Evolutionary conservation across 2,329 filamentous ascomycete species (phyloP).

Genomic region (Fusarium metavorans): DNA sequence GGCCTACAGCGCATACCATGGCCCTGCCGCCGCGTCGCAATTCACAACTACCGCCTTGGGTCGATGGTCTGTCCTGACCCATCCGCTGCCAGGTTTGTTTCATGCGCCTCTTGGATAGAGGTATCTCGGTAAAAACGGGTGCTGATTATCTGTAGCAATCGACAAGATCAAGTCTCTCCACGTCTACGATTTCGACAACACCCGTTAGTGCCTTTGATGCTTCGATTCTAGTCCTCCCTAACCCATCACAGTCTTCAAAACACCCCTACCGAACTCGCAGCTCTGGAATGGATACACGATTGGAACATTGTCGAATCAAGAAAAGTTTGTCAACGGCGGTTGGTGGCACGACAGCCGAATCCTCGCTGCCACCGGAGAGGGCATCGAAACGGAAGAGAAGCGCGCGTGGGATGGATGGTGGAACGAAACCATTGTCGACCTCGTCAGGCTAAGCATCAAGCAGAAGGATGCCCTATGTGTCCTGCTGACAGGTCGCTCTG

Average conservation of each 20-base stretch:
- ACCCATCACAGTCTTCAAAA: slow-evolving; percentile 79
- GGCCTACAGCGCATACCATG: slow-evolving; percentile 54
- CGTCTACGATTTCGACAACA: slow-evolving; percentile 99
- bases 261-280: slow-evolving; percentile 87
- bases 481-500: slow-evolving; percentile 86
- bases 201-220: slow-evolving; percentile 65
- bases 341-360: slow-evolving; percentile 98
- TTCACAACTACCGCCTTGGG: slow-evolving; percentile 79
- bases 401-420: slow-evolving; percentile 94
- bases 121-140: slow-evolving; percentile 18
- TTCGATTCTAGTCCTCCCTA: neutral
- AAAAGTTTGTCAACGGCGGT: slow-evolving; percentile 83
- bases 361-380: slow-evolving; percentile 86
- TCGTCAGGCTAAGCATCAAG: slow-evolving; percentile 83
- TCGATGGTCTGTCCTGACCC: slow-evolving; percentile 85
- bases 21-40: slow-evolving; percentile 46
- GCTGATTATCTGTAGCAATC: slow-evolving; percentile 57
- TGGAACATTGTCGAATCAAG: slow-evolving; percentile 79
- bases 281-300: slow-evolving; percentile 87
- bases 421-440: slow-evolving; percentile 89
- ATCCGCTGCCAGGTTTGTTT: slow-evolving; percentile 73
- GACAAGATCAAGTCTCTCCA: slow-evolving; percentile 83
- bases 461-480: slow-evolving; percentile 89
- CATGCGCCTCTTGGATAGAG: neutral
- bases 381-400: slow-evolving; percentile 82